phyloP scores from a whole-genome alignment of 202 grass and related monocot species.

The Panicum virgatum region DNA sequence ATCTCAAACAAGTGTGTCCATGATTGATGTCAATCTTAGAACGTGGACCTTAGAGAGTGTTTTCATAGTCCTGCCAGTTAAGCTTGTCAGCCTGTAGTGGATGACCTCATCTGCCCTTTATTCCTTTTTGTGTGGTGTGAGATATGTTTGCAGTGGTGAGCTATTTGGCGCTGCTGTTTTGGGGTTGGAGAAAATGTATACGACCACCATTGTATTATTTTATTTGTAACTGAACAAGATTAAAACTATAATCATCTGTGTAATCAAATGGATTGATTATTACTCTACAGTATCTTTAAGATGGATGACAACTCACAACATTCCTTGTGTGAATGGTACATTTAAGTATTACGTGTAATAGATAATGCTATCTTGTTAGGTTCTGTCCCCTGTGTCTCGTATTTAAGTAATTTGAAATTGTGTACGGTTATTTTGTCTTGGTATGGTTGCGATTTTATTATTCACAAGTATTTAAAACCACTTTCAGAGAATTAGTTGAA shows the following conservation, averaged over 20 bases:
- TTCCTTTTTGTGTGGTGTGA: not conserved
- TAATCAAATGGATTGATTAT: not conserved
- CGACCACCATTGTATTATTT: not conserved
- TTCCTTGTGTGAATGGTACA: not conserved
- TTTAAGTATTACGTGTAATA: not conserved
- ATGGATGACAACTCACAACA: not conserved
- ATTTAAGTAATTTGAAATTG: not conserved
- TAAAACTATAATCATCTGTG: not conserved
- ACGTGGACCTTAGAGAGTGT: too few relatives aligned
- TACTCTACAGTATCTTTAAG: not conserved
- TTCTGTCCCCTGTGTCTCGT: not conserved
- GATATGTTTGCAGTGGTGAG: not conserved
- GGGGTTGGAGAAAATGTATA: not conserved
- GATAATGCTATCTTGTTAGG: not conserved
- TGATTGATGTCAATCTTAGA: not conserved
- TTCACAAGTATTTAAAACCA: not conserved
- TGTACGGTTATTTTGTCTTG: not conserved
- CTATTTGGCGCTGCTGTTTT: not conserved
- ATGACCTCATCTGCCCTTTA: not conserved
- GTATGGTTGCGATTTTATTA: not conserved
- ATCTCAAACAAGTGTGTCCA: not conserved
- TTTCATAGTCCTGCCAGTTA: not conserved
- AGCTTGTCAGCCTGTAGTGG: not conserved
- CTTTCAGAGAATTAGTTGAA: constrained; percentile 20
- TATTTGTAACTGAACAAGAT: not conserved